Evolutionary conservation across 2,329 filamentous ascomycete genomes (phyloP).

Genomic region (Cryphonectria radicalis): DNA sequence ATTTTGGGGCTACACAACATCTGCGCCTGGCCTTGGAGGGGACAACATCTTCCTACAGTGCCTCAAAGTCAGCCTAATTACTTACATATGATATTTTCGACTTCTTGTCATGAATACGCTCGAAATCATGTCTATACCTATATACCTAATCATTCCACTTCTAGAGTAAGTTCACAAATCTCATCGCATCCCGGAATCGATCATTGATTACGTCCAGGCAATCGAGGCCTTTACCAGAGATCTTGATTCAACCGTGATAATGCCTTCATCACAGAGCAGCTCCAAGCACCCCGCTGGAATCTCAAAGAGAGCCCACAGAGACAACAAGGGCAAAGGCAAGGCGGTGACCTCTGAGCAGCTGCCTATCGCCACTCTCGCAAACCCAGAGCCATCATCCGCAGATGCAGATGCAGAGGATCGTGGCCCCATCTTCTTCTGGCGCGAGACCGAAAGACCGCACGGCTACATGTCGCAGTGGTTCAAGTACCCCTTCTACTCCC

Average conservation of each 20-base stretch:
- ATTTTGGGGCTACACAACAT: background rate
- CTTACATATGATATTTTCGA: background rate
- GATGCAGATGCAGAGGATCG: background rate
- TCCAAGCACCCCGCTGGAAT: background rate
- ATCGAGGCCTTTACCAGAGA: background rate
- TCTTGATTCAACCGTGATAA: background rate
- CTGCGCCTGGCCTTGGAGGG: background rate
- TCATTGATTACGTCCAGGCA: background rate
- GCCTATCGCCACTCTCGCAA: background rate
- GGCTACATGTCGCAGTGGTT: constrained; percentile 71
- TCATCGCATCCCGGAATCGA: background rate
- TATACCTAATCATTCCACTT: background rate
- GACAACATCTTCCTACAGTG: background rate
- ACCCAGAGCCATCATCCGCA: background rate
- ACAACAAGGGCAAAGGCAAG: background rate
- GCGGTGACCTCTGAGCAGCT: background rate
- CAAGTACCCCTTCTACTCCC: constrained; percentile 51
- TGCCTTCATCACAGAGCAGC: background rate
- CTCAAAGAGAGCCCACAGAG: background rate
- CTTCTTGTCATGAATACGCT: background rate
- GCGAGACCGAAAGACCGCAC: constrained; percentile 48
- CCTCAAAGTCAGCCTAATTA: background rate
- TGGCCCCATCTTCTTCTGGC: constrained; percentile 51
- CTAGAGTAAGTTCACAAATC: background rate
- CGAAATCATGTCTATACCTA: no score